phyloP scores from a whole-genome alignment of 148 eudicot species.

The Amaranthus hypochondriacus region DNA sequence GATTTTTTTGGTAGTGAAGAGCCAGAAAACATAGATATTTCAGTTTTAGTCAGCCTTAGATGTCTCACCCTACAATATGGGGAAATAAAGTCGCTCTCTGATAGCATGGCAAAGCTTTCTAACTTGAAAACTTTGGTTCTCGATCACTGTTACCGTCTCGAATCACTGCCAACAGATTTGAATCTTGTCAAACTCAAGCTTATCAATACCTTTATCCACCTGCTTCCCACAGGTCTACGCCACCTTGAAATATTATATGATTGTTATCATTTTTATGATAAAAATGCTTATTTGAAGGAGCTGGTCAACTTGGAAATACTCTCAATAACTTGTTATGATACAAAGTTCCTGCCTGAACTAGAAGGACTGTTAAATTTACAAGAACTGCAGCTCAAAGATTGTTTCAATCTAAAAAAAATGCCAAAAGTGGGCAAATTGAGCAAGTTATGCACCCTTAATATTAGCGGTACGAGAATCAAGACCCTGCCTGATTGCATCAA shows the following conservation, averaged over 20 bases:
- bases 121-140: neutral
- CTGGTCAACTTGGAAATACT: neutral
- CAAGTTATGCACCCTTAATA: neutral
- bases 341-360: neutral
- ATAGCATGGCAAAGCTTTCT: neutral
- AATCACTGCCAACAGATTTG: neutral
- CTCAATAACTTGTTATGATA: neutral
- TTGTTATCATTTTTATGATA: neutral
- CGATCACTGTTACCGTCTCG: rapidly evolving
- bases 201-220: neutral
- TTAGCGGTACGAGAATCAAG: neutral
- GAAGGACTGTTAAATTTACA: neutral
- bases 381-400: neutral
- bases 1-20: rapidly evolving
- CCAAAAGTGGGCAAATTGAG: neutral
- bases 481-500: neutral
- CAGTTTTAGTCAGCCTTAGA: neutral
- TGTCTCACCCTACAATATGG: neutral
- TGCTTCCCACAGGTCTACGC: neutral
- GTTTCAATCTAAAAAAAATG: neutral
- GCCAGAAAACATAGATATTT: neutral
- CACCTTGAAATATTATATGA: neutral
- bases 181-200: neutral
- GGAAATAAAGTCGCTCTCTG: too few species aligned
- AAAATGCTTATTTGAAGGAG: neutral